Base-by-base conservation (phyloP, 257 asterid genomes). In the Coffea eugenioides region DNA sequence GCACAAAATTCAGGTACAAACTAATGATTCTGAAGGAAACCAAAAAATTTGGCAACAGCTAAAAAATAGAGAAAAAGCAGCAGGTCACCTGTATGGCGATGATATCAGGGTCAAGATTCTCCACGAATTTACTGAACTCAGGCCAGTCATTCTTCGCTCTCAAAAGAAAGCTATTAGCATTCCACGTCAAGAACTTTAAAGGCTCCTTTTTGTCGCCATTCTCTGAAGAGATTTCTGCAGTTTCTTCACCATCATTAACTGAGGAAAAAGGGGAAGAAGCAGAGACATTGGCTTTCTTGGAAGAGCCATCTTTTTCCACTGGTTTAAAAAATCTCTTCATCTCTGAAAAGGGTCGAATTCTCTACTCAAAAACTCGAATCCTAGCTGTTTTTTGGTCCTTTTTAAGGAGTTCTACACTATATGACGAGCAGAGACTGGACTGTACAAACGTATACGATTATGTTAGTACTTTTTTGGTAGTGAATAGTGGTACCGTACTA, bases 321-420 rank as follows among this genome's bases (percentile, higher is more conserved):
- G 99, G 94, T 81, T 93, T 91, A 85, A 95, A 95, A 86, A 95
- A 95, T 80, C 99, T 87, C 88, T 93, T 95, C 98, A 94, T 94
- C 70, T 25, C 79, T 23, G 8, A 46, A 70, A 56, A 70, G 27
- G 25, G 74, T 34, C 23, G 10, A 52, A 14, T 52, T 51, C 21
- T 67, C 54, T 13, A 14, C 62, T 16, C 56, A 72, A 64, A 7
- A 39, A 4, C 2, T 39, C 43, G 43, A 39, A 57, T 61, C 82
- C 43, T 64, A 67, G 45, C 57, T 27, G 36, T 6, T 49, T 49
- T 39, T 57, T 39, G 74, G 56, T 21, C 34, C 74, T 15, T 70
- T 41, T 14, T 6, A 7, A 68, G 45, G 43, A 39, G 43, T 39
- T 39, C 43, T 8, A 15, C 14, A 12, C 41, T 59, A 59, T 21